These are phyloP conservation scores for Lasiodiplodia gonubiensis DNA, from an alignment of 2,329 filamentous ascomycete species.

Conservation along the genomic window DNA sequence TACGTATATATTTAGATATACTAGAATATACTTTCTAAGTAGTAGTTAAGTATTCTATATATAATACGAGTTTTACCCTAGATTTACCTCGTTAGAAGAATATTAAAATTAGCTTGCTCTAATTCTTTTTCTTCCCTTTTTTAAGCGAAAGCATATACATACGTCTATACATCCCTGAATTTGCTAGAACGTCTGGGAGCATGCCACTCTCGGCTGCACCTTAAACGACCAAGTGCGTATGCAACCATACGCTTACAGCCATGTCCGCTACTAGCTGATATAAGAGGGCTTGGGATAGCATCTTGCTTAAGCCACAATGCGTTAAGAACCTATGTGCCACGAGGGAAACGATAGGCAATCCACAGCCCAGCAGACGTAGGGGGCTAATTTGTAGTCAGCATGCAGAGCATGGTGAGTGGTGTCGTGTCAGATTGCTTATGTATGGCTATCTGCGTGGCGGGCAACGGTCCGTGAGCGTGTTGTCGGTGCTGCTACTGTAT, in stretches of 20 bases:
- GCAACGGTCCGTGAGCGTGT: not conserved
- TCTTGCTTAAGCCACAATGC: not conserved
- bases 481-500: constrained; percentile 20
- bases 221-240: not conserved
- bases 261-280: not conserved
- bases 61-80: too few species aligned
- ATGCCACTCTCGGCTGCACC: not conserved
- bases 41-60: too few species aligned
- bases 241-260: too few species aligned
- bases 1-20: too few species aligned
- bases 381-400: not conserved
- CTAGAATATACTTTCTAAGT: too few species aligned
- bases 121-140: not conserved
- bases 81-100: too few species aligned
- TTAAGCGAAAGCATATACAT: not conserved
- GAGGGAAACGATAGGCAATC: too few species aligned
- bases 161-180: too few species aligned
- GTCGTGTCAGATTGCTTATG: not conserved
- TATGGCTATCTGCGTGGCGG: not conserved
- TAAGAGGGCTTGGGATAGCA: not conserved
- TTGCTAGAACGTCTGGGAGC: not conserved
- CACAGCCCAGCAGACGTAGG: not conserved
- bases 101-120: too few species aligned
- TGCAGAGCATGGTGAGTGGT: not conserved
- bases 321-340: too few species aligned